Percentiles rank a stretch among this genome's conserved stretches.
These are phyloP conservation scores for Talaromyces trachyspermus DNA, from an alignment of 495 filamentous ascomycete genomes.

Conservation along the genomic window DNA sequence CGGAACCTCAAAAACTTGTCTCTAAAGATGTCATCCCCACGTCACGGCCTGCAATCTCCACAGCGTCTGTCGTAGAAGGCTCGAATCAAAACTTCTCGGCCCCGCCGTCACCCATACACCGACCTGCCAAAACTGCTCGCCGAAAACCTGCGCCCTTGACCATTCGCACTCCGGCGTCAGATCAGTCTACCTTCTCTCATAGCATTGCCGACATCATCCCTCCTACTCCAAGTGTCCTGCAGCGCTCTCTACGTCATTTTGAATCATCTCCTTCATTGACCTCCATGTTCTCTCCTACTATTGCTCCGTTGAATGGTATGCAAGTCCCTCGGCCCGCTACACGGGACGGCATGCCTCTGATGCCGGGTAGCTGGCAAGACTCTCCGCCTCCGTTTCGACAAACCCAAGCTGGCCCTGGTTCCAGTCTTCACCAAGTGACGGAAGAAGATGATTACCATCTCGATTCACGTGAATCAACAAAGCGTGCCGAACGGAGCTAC, in stretches of 20 bases:
- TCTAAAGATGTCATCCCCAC: conserved; percentile 61
- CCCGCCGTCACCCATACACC: conserved; percentile 76
- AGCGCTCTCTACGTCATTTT: conserved; percentile 51
- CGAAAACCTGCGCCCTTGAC: conserved; percentile 74
- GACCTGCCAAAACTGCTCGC: conserved; percentile 61
- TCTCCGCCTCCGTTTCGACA: conserved; percentile 18
- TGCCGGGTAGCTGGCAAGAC: conserved; percentile 19
- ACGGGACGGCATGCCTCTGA: conserved; percentile 23
- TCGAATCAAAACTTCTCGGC: conserved; percentile 52
- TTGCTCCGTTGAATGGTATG: conserved; percentile 57
- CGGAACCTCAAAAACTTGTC: conserved; percentile 93
- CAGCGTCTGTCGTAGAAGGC: conserved; percentile 37
- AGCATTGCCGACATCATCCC: conserved; percentile 34
- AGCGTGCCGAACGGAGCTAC: conserved; percentile 64
- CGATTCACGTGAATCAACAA: conserved; percentile 63
- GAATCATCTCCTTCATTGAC: conserved; percentile 62
- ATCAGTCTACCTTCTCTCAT: conserved; percentile 28
- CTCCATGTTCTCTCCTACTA: conserved; percentile 49
- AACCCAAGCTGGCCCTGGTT: conserved; percentile 6
- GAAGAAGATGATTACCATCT: conserved; percentile 75
- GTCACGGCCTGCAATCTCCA: conserved; percentile 42
- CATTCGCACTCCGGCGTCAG: conserved; percentile 54
- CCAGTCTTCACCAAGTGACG: conserved; percentile 29
- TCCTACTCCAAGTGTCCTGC: conserved; percentile 38
- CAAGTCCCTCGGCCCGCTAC: conserved; percentile 47